Base-by-base conservation (phyloP, 1,284 basidiomycete species). In the Sporisorium exsertum region DNA sequence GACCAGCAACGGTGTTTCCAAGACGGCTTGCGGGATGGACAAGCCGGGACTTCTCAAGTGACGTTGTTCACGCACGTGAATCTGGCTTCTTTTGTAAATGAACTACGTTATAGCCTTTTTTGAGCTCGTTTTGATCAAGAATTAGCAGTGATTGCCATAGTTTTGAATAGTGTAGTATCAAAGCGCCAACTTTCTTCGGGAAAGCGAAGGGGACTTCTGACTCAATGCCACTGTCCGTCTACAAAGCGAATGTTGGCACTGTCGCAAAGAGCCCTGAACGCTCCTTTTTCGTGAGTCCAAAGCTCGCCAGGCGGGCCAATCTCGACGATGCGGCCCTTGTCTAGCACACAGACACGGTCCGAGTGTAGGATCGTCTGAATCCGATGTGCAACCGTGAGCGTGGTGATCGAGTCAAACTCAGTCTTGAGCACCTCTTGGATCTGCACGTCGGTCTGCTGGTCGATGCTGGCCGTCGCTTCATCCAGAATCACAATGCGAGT, bases 301-400 rank as follows among this genome's bases (percentile, higher is more conserved):
- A 93, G 87, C 27, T 87, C 87, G 26, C 88, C 80, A 0, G 92
- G 92, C 0, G 90, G 88, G 79, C 91, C 92, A 78, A 91, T 91
- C 87, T 92, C 91, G 35, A 88, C 90, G 58, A 94, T 89, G 18
- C 85, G 85, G 0, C 93, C 93, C 29, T 89, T 88, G 71, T 92
- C 90, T 78, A 95, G 90, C 47, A 93, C 92, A 9, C 93, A 88
- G 59, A 94, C 92, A 15, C 90, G 87, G 86, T 94, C 92, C 26
- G 65, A 62, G 33, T 69, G 54, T 33, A 72, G 16, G 43, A 72
- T 55, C 8, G 72, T 76, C 54, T 55, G 56, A 8, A 76, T 51
- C 5, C 72, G 56, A 42, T 76, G 72, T 18, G 67, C 72, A 24
- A 76, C 65, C 15, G 64, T 60, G 5, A 76, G 59, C 26, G 62